These are phyloP conservation scores for Tagetes erecta DNA, from an alignment of 129 eudicot genomes.

Conservation along the genomic window DNA sequence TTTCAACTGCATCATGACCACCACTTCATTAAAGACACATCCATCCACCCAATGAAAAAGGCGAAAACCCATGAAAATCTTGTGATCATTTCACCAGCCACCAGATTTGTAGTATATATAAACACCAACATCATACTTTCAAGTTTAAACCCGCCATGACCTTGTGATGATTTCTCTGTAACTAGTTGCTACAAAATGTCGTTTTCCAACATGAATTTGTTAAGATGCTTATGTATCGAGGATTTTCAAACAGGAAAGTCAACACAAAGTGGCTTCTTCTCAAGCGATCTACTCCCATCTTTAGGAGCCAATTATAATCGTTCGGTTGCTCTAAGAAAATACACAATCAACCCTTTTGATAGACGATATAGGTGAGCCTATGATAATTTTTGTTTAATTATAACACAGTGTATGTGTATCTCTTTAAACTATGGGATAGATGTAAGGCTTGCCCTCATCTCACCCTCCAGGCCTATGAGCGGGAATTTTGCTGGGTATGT, in stretches of 20 bases:
- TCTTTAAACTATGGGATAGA: too few relatives aligned
- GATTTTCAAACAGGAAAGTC: conserved; percentile 41
- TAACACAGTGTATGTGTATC: background rate
- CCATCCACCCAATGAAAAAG: conserved; percentile 26
- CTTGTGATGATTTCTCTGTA: conserved; percentile 6
- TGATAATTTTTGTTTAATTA: conserved; percentile 5
- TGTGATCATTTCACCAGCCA: conserved; percentile 36
- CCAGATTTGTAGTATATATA: conserved; percentile 45
- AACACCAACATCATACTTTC: conserved; percentile 27
- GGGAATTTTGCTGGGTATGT: too few relatives aligned
- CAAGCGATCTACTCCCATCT: conserved; percentile 83
- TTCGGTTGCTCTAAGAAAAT: conserved; percentile 35
- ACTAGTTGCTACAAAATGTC: conserved; percentile 39
- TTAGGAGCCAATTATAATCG: conserved; percentile 73
- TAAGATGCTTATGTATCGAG: conserved; percentile 55
- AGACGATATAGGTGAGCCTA: conserved; percentile 66
- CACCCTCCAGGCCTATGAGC: too few relatives aligned
- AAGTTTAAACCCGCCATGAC: conserved; percentile 24
- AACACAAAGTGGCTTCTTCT: conserved; percentile 64
- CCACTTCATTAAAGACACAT: conserved; percentile 41
- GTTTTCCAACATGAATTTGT: conserved; percentile 37
- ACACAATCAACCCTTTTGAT: conserved; percentile 64
- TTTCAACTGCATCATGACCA: conserved; percentile 47
- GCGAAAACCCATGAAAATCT: conserved; percentile 21
- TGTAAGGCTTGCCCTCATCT: too few relatives aligned